Conservation (phyloP, 345 rosid genomes). For the Pistacia atlantica region DNA sequence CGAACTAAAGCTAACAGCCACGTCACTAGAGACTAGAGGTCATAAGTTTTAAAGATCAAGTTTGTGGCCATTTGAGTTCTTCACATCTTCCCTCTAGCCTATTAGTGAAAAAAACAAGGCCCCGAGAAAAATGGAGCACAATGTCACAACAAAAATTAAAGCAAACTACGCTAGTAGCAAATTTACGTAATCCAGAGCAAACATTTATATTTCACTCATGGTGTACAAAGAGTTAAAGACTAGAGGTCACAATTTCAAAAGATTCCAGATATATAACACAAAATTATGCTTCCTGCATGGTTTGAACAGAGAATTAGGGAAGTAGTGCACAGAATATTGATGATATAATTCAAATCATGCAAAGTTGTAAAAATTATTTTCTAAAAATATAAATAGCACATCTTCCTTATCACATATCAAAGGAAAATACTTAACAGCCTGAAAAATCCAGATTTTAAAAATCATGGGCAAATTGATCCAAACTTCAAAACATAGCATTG, state of each 20-base stretch:
- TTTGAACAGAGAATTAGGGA: not conserved
- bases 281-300: not conserved
- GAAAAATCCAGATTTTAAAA: not conserved
- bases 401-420: not conserved
- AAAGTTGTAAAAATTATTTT: not conserved
- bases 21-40: not conserved
- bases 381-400: not conserved
- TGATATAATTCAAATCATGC: not conserved
- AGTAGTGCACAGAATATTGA: not conserved
- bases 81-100: no score
- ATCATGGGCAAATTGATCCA: not conserved
- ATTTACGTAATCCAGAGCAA: not conserved
- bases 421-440: not conserved
- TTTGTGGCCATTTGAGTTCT: not conserved
- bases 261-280: not conserved
- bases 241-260: not conserved
- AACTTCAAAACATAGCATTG: not conserved
- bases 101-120: no score
- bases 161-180: not conserved
- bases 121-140: not conserved
- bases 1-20: not conserved
- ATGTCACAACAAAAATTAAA: not conserved
- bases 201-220: no score
- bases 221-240: not conserved
- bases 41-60: not conserved